Evolutionary conservation across 2,329 filamentous ascomycete genomes (phyloP), one percentile per base, ranked within the genome.

Genomic region (Metarhizium humberi): DNA sequence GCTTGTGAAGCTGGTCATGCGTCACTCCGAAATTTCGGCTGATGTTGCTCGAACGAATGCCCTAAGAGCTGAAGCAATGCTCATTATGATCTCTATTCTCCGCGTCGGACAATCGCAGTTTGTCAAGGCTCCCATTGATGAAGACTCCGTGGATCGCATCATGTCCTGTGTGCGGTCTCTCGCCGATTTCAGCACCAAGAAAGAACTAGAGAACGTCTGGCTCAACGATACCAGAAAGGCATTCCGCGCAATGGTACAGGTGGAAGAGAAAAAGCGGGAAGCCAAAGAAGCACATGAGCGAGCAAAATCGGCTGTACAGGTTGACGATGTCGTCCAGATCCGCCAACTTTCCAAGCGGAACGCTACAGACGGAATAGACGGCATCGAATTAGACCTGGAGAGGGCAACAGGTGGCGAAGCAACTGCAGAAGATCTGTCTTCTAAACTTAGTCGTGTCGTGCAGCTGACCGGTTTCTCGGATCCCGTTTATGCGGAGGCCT

Each of bases 81-180:
- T 99, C 53, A 97, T 99, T 69, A 96, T 97, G 92, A 96, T 99
- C 64, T 97, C 94, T 5, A 95, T 99, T 62, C 90, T 99, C 62
- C 91, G 94, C 51, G 94, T 96, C 58, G 94, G 94, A 45, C 94
- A 99, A 73, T 97, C 92, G n/a, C 90, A 96, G 60, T 99, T 99
- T 63, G 94, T 95, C 67, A 97, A 97, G 76, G 88, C 90, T 1
- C 89, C 91, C 2, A 97, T 99, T 60, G 94, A 99, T 59, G 94
- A 99, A 70, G 94, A 99, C 69, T 96, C 94, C 0, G 83, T 97
- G n/a, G 94, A 99, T 71, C 86, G 94, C 64, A 92, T 99, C 70
- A 97, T 99, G 94, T 91, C 90, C 43, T 97, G 92, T 68, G 90
- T 99, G 36, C 86, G 92, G 58, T 94, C 91, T 7, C 78, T 99